Evolutionary conservation across 495 filamentous ascomycete genomes (phyloP).

Genomic region (Pyrenula aspistea): DNA sequence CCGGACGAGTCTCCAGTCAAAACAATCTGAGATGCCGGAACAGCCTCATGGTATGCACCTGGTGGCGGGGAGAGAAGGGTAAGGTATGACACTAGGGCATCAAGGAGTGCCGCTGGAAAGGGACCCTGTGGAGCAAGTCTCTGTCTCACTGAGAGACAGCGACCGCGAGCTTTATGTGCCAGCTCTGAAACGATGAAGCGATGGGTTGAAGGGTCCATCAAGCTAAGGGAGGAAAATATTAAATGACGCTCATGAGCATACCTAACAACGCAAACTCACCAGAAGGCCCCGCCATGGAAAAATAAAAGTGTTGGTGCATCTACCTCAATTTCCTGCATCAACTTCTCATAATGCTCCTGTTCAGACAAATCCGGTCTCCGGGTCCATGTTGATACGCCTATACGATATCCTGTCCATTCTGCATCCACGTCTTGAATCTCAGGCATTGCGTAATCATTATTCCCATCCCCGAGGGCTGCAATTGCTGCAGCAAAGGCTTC

Average conservation of each 20-base stretch:
- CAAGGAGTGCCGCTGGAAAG: slow-evolving; percentile 73
- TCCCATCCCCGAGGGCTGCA: slow-evolving; percentile 38
- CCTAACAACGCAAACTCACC: slow-evolving; percentile 33
- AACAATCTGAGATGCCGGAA: slow-evolving; percentile 60
- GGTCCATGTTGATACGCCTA: slow-evolving; percentile 40
- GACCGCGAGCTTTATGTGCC: slow-evolving; percentile 37
- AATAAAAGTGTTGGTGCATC: slow-evolving; percentile 69
- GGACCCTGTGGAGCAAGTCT: slow-evolving; percentile 73
- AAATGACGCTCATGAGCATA: background rate
- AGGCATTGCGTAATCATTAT: slow-evolving; percentile 37
- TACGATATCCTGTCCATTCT: slow-evolving; percentile 77
- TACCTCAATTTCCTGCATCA: slow-evolving; percentile 58
- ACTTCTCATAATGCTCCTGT: slow-evolving; percentile 52
- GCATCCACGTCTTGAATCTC: slow-evolving; percentile 51
- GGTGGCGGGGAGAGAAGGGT: slow-evolving; percentile 69
- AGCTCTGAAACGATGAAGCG: slow-evolving; percentile 32
- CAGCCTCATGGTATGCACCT: slow-evolving; percentile 56
- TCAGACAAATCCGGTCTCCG: slow-evolving; percentile 50
- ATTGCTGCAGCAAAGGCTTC: slow-evolving; percentile 51
- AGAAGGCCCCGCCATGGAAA: slow-evolving; percentile 86
- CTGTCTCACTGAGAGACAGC: slow-evolving; percentile 72
- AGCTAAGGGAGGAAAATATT: slow-evolving; percentile 16
- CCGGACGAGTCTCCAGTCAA: slow-evolving; percentile 84
- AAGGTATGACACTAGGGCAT: slow-evolving; percentile 74
- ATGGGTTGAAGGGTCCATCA: slow-evolving; percentile 68